These are phyloP conservation scores for Globisporangium perplexum DNA, from an alignment of 352 stramenopile genomes.

Conservation along the genomic window DNA sequence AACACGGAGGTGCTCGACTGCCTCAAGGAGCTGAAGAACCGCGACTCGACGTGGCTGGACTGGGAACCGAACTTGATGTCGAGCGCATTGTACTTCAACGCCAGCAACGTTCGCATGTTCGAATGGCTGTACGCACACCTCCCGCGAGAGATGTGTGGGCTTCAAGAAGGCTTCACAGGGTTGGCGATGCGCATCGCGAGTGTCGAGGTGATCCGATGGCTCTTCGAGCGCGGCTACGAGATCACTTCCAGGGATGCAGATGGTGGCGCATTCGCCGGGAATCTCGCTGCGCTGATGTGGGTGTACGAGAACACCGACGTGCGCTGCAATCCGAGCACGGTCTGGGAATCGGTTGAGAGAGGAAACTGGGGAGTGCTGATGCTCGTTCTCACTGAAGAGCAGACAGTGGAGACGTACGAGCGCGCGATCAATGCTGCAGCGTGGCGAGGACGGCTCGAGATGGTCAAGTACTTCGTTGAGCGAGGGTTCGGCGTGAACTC, in stretches of 20 bases:
- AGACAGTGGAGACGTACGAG: neutral
- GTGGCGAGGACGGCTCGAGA: neutral
- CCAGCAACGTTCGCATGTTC: neutral
- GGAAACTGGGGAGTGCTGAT: neutral
- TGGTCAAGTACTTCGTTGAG: conserved; percentile 1
- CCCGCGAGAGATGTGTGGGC: neutral
- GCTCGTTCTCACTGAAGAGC: neutral
- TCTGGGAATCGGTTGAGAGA: neutral
- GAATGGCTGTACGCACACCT: conserved; percentile 1
- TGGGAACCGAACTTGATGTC: neutral
- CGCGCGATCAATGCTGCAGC: neutral
- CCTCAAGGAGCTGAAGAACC: neutral
- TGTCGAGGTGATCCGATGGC: neutral
- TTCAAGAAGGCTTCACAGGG: neutral
- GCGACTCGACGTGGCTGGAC: neutral
- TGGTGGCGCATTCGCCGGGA: neutral
- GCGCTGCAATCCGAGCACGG: neutral
- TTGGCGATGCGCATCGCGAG: neutral
- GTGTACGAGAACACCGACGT: neutral
- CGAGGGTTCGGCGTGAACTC: neutral
- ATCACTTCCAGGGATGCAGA: neutral
- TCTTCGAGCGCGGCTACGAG: neutral
- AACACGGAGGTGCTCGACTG: neutral
- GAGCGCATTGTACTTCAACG: neutral
- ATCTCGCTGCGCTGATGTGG: neutral